phyloP scores from a whole-genome alignment of 768 basidiomycete genomes.

The Suillus paluster region DNA sequence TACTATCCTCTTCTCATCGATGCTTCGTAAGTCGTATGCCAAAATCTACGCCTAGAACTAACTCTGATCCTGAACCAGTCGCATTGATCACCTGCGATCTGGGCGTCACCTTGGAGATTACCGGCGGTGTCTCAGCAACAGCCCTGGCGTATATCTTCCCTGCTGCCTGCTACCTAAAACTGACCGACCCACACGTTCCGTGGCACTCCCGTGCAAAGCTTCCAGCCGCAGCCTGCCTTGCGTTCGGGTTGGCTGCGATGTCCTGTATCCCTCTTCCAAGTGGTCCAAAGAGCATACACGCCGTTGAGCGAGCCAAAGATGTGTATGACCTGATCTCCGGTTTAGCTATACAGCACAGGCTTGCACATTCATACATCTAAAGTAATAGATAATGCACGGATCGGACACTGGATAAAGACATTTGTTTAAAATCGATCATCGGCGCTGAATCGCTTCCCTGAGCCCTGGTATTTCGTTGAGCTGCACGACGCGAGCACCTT shows the following conservation, averaged over 20 bases:
- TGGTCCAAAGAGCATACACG: slow-evolving; percentile 80
- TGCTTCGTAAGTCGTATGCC: slow-evolving; percentile 63
- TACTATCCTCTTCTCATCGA: slow-evolving; percentile 76
- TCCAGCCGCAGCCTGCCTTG: slow-evolving; percentile 72
- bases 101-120: slow-evolving; percentile 97
- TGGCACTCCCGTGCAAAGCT: slow-evolving; percentile 77
- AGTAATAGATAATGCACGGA: neutral
- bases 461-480: slow-evolving; percentile 63
- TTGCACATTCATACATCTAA: slow-evolving; percentile 24
- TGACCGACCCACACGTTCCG: slow-evolving; percentile 56
- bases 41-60: neutral
- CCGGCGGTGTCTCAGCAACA: slow-evolving; percentile 94
- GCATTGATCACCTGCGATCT: slow-evolving; percentile 94
- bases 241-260: slow-evolving; percentile 81
- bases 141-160: slow-evolving; percentile 94
- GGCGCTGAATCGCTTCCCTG: slow-evolving; percentile 38
- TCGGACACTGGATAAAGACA: neutral
- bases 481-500: slow-evolving; percentile 68
- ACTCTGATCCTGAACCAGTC: slow-evolving; percentile 51
- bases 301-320: slow-evolving; percentile 72
- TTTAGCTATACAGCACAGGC: slow-evolving; percentile 3
- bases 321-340: slow-evolving; percentile 46
- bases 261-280: slow-evolving; percentile 75
- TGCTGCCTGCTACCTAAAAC: slow-evolving; percentile 83
- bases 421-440: slow-evolving; percentile 14